Evolutionary conservation across 768 basidiomycete genomes (phyloP), one percentile per base, ranked within the genome.

Genomic region (Tylopilus rubrobrunneus): DNA sequence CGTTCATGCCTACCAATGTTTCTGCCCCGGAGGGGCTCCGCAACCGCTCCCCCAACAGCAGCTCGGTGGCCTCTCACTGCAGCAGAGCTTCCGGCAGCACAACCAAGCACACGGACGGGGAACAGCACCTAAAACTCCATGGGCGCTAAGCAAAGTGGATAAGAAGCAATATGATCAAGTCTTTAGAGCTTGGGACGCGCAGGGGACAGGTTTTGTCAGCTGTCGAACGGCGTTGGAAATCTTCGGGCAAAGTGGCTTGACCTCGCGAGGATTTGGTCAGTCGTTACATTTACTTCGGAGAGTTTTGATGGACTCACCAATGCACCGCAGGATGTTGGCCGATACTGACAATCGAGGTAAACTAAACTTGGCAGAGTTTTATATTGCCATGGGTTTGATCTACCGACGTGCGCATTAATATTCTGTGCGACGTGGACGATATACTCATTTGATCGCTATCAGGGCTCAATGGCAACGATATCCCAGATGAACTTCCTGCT

Each of bases 141-240:
- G 97, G 97, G 81, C 85, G 0, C 73, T 98, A 49, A 83, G 83
- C 5, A 89, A 89, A 69, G 80, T 82, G 6, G 97, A 99, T 76
- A 95, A 95, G 79, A 96, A 97, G 76, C 87, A 87, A 59, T 99
- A 98, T 62, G 92, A 98, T 67, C 81, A 88, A 63, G 95, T 98
- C 63, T 99, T 99, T 74, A 78, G 96, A 55, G 87, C 91, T n/a
- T 99, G 97, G 97, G 96, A 98, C 66, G 71, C 83, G 0, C 77
- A 82, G 39, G 76, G 78, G 7, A 83, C 83, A 0, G 92, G 93
- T 0, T 98, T 95, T 71, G 91, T 99, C 64, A 82, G n/a, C n/a
- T n/a, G n/a, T n/a, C n/a, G n/a, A 59, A 89, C 83, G 15, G 96
- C 95, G 1, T 74, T 89, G 43, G 92, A 96, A 66, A 93, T 97